Base-by-base conservation (phyloP, 2,329 filamentous ascomycete genomes). In the Phaeosphaeria sp. region DNA sequence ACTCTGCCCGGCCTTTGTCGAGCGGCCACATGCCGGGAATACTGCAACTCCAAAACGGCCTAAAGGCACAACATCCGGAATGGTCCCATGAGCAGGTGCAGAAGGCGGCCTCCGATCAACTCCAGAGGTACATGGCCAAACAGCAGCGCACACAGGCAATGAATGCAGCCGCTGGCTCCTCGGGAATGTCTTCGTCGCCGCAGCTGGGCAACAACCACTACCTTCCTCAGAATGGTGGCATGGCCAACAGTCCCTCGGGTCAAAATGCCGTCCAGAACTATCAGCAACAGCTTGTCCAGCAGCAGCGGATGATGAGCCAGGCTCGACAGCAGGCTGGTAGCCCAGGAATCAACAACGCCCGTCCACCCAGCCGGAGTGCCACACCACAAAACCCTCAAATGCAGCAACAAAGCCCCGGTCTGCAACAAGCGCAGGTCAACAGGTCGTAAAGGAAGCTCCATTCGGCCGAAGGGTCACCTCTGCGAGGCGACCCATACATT, bases 281-380 rank as follows among this genome's bases (percentile, higher is more conserved):
- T 55, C 74, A 77, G 51, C 67, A 71, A 51, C 74, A 77, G 49
- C 70, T 77, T 53, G 68, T 74, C 36, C 71, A 75, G 53, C 75
- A 77, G 57, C 75, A 77, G 59, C 72, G 71, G 51, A 62, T 76
- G 63, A 73, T 78, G 74, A 74, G 67, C 59, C 72, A 74, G 57
- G 66, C 68, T 33, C 58, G 63, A 54, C 74, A 75, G 50, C 70
- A 73, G 51, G 72, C 67, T 22, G 69, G 70, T 22, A 75, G 72
- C 56, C 74, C 73, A 7, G 66, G 68, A 43, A 54, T 76, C 58
- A 74, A 66, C 51, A 71, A 18, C 13, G 22, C 67, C 39, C 62
- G 68, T 55, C 72, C 67, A 51, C 64, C 66, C 39, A 78, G 76
- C 57, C 65, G 76, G 51, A 78, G 76, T 60, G 75, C 74, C 22